Evolutionary conservation across 2,329 filamentous ascomycete genomes (phyloP).

Genomic region (Domatiomyces catenatus): DNA sequence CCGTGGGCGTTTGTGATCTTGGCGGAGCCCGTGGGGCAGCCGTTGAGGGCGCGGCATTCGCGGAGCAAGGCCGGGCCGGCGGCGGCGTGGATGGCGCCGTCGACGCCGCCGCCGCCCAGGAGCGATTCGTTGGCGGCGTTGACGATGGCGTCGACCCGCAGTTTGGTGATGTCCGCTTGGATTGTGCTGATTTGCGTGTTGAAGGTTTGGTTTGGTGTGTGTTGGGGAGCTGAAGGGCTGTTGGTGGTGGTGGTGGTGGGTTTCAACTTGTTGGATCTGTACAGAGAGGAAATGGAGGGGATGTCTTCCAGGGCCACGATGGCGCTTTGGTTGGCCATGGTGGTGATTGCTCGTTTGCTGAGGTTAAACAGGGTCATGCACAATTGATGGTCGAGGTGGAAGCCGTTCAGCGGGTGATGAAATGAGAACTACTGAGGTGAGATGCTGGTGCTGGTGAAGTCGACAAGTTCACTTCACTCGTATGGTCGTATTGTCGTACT

Average conservation of each 20-base stretch:
- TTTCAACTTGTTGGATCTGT: conserved; percentile 40
- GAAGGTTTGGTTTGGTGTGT: conserved; percentile 35
- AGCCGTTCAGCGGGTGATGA: not conserved
- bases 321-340: not conserved
- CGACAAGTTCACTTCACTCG: too few relatives aligned
- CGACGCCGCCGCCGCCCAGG: conserved; percentile 77
- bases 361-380: not conserved
- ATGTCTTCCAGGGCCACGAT: conserved; percentile 21
- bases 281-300: conserved; percentile 42
- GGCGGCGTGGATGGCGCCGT: conserved; percentile 70
- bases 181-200: conserved; percentile 59
- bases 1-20: conserved; percentile 69
- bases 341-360: not conserved
- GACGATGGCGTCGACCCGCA: conserved; percentile 69
- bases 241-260: conserved; percentile 16
- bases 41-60: conserved; percentile 57
- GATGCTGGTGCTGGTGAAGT: too few relatives aligned
- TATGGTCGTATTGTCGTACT: too few relatives aligned
- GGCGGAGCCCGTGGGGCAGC: conserved; percentile 63
- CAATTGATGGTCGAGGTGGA: not conserved
- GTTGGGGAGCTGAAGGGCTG: conserved; percentile 8
- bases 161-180: conserved; percentile 64
- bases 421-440: not conserved
- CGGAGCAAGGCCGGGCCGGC: conserved; percentile 53
- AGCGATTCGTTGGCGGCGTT: conserved; percentile 77